Base-by-base conservation (phyloP, 768 basidiomycete genomes). In the Paxillus rubicundulus region DNA sequence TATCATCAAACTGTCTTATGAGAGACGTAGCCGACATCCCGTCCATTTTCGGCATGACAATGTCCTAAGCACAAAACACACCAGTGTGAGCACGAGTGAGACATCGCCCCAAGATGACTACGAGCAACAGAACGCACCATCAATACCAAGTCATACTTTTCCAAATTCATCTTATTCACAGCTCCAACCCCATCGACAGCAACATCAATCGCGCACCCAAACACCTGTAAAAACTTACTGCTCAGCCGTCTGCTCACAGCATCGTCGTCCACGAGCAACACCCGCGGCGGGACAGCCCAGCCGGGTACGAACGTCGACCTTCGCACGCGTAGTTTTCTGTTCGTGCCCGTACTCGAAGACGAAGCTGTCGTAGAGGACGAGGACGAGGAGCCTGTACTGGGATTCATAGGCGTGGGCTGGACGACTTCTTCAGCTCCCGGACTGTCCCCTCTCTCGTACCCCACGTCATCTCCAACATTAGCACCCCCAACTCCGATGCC, bases 201-300 rank as follows among this genome's bases (percentile, higher is more conserved):
- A 37, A 96, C 88, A 61, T 98, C 96, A 50, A 88, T 93, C 61
- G 86, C 85, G 69, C 95, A 97, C 36, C 96, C 96, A 70, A 95
- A 94, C 40, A 97, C 89, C 72, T 96, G 88, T 66, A 98, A 70
- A 68, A 98, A 96, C 73, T 95, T 97, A 76, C 84, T 89, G 56
- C 88, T 87, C 52, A 98, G 71, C 65, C 86, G 87, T 52, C 95
- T 72, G 67, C 87, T 93, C 24, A 98, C 93, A 5, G 86, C 86
- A 63, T 98, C 96, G 69, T 98, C 96, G 68, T 98, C 96, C 9
- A 98, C 96, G 8, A 98, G 79, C 46, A 98, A 69, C 50, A 98
- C 94, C 0, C 89, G 76, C 5, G 96, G 96, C 0, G 92, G 88
- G 0, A 93, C 89, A 0, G 90, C 87, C 92, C 92, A 95, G 2